Evolutionary conservation across 345 rosid species (phyloP).

Genomic region (Iberis pinnata): DNA sequence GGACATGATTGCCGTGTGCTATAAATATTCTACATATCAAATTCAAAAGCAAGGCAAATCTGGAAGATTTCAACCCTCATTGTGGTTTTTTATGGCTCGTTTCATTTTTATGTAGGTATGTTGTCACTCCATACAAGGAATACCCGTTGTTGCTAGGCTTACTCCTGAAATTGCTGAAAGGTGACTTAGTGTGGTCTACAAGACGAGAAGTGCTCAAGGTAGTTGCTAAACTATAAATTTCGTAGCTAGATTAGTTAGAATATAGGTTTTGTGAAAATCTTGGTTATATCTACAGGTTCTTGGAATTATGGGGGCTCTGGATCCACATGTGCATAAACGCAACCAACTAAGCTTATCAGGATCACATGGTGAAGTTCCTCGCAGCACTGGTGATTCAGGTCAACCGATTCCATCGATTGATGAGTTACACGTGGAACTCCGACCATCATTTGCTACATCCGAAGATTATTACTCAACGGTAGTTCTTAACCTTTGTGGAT

Average conservation of each 20-base stretch:
- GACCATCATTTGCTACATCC: conserved; percentile 92
- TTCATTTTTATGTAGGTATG: conserved; percentile 51
- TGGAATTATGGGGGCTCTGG: conserved; percentile 98
- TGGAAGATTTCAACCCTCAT: conserved; percentile 2
- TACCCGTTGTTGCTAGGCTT: conserved; percentile 87
- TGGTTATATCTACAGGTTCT: conserved; percentile 58
- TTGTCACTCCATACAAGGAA: conserved; percentile 88
- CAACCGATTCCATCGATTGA: conserved; percentile 83
- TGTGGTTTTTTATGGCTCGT: conserved; percentile 19
- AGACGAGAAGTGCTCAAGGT: conserved; percentile 99
- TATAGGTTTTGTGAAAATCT: conserved; percentile 22
- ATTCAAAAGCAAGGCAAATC: conserved; percentile 12
- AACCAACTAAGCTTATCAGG: conserved; percentile 77
- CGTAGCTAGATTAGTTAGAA: conserved; percentile 14
- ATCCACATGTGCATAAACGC: conserved; percentile 88
- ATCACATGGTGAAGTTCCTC: conserved; percentile 80
- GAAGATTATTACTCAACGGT: conserved; percentile 97
- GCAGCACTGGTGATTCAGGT: conserved; percentile 88
- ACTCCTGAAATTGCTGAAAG: conserved; percentile 91
- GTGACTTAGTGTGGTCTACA: conserved; percentile 93
- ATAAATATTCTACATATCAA: conserved; percentile 9
- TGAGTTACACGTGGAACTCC: conserved; percentile 80
- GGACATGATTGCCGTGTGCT: conserved; percentile 12
- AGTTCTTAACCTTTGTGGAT: conserved; percentile 23
- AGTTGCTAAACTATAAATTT: conserved; percentile 22